phyloP scores from a whole-genome alignment of 176 grass and related monocot genomes.

The Ampelocalamus luodianensis region DNA sequence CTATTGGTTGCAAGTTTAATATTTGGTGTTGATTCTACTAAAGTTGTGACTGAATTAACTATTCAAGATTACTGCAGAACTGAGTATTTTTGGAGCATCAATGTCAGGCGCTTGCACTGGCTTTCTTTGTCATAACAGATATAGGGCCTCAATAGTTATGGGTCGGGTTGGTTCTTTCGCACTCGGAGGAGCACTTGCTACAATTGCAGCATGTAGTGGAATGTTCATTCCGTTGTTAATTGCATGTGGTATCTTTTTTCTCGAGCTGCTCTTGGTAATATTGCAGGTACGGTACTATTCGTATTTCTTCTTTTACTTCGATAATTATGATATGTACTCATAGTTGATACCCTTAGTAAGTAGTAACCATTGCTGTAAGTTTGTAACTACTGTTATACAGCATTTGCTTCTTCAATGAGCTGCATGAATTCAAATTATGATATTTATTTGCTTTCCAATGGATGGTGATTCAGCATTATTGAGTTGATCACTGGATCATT shows the following conservation, averaged over 20 bases:
- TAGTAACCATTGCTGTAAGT: background rate
- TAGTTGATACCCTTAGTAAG: background rate
- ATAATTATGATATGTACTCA: background rate
- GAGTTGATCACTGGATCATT: constrained; percentile 1
- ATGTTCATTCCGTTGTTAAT: constrained; percentile 93
- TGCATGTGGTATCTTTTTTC: constrained; percentile 61
- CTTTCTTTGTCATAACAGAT: constrained; percentile 92
- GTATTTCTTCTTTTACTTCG: constrained; percentile 5
- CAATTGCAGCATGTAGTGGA: constrained; percentile 83
- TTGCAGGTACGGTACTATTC: constrained; percentile 66
- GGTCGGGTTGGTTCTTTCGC: constrained; percentile 77
- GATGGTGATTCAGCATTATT: background rate
- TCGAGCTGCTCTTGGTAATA: constrained; percentile 67
- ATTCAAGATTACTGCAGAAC: constrained; percentile 57
- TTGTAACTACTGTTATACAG: background rate
- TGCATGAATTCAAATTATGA: constrained; percentile 10
- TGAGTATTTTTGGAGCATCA: constrained; percentile 89
- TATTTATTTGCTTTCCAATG: constrained; percentile 6
- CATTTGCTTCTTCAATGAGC: background rate
- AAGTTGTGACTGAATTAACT: constrained; percentile 14
- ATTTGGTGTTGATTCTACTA: constrained; percentile 13
- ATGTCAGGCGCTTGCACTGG: constrained; percentile 88
- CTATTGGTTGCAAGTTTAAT: background rate
- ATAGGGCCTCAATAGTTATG: constrained; percentile 84
- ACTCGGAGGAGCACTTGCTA: constrained; percentile 78